Evolutionary conservation across 768 basidiomycete genomes (phyloP), one percentile per base, ranked within the genome.

Genomic region (Mycena vitilis): DNA sequence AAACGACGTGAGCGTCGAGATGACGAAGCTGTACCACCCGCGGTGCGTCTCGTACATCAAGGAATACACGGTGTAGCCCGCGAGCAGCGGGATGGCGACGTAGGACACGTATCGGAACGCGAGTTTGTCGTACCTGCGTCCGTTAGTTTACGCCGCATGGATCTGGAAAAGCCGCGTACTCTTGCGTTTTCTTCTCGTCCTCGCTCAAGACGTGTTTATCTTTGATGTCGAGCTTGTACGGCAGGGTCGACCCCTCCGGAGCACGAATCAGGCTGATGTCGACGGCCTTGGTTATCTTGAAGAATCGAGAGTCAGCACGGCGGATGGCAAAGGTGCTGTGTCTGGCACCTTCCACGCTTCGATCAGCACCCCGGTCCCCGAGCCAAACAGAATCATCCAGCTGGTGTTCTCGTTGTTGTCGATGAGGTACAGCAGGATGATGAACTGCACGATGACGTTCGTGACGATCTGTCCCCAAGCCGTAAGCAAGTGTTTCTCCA

Each of bases 141-240:
- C 47, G 56, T 70, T 68, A 49, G 66, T 44, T 37, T 20, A 16
- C 8, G 48, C 13, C 45, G 37, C 60, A 38, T n/a, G 37, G 37
- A 64, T 5, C 5, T 30, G 30, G 55, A 38, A 42, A 65, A 58
- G 25, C 30, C n/a, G 79, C 89, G 77, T 82, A 98, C 91, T 98
- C 95, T 78, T 98, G 96, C 12, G 97, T 98, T 81, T 93, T 96
- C 85, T 93, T 96, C 82, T 99, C 98, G 75, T 98, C 96, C 75
- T 98, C 96, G 71, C 86, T 93, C n/a, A 98, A 85, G 59, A 96
- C 91, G 76, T 99, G 96, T 79, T 98, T 99, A 83, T 99, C 98
- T 82, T 90, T 93, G 74, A 99, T 89, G 45, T 90, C 86, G 66
- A 99, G 73, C 77, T 83, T 86, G 82, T 95, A 96, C 20, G 95